Conservation (phyloP, 2,329 filamentous ascomycete genomes). For the Diplodia intermedia region DNA sequence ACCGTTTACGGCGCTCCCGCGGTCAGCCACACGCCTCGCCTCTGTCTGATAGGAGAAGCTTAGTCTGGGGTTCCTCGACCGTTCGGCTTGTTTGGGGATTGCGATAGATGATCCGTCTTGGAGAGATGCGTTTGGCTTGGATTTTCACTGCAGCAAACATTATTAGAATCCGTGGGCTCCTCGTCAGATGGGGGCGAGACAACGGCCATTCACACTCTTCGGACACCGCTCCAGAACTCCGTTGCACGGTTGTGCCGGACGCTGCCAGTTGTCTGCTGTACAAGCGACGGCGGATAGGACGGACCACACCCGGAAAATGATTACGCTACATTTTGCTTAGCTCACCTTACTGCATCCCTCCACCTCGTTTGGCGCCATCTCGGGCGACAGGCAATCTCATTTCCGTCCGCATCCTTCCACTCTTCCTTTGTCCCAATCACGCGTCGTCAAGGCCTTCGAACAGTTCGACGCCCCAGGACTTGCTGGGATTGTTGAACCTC, state of each 20-base stretch:
- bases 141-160: background rate
- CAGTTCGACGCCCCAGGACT: slow-evolving; percentile 50
- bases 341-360: slow-evolving; percentile 1
- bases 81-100: background rate
- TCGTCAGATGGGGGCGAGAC: background rate
- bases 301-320: slow-evolving; percentile 2
- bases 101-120: slow-evolving; percentile 14
- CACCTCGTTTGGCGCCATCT: background rate
- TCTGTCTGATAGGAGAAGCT: slow-evolving; percentile 5
- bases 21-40: slow-evolving; percentile 5
- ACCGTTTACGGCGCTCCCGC: slow-evolving; percentile 21
- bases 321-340: slow-evolving; percentile 13
- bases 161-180: background rate
- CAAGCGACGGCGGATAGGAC: background rate
- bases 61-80: slow-evolving; percentile 22
- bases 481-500: slow-evolving; percentile 51
- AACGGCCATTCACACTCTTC: background rate
- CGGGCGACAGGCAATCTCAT: slow-evolving; percentile 5
- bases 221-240: background rate
- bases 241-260: background rate
- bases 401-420: slow-evolving; percentile 19
- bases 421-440: slow-evolving; percentile 5
- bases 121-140: background rate
- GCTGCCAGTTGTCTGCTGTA: background rate
- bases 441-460: slow-evolving; percentile 52